Base-by-base conservation (phyloP, 1,284 basidiomycete genomes). In the Earliella scabrosa region DNA sequence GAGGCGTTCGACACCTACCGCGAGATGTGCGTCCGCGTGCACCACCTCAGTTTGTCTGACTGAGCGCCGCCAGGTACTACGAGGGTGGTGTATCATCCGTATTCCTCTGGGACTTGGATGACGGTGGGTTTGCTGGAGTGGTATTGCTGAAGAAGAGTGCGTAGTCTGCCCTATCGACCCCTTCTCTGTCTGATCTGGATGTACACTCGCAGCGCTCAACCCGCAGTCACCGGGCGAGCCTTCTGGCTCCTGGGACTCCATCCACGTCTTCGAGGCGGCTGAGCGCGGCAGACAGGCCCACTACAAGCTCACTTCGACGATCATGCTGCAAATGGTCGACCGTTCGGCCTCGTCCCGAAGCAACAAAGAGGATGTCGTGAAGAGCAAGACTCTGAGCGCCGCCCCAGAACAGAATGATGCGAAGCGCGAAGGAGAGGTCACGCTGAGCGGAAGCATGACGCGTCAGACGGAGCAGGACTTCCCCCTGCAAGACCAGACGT, bases 31-130 rank as follows among this genome's bases (percentile, higher is more conserved):
- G 82, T 66, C n/a, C 35, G 3, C 21, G 36, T 24, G 2, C 6
- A 11, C 21, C 7, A 31, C 11, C 39, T 24, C 11, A 11, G 11
- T 5, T 41, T 10, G 5, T 41, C 21, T 45, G 44, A 40, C 32
- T 20, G 5, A n/a, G 16, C 18, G 31, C 23, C 20, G 14, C 7
- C 63, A 93, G 92, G 80, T 99, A 99, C 80, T 98, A 87, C 74
- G 97, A 98, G 73, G 95, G 96, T 5, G 97, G 97, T 4, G 88
- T 94, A 1, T 97, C 95, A n/a, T 95, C 92, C 18, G 97, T 97
- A 16, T 99, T 97, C 74, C 85, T 99, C 11, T 99, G 97, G 97
- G 97, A 99, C 70, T 81, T 97, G 20, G 96, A 98, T 55, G 95
- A 97, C 63, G 93, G 94, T 21, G 90, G 88, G 35, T 99, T 98